Percentiles rank a stretch among this genome's conserved stretches.
Evolutionary conservation across 1,284 basidiomycete genomes (phyloP).

Genomic region (Boletellus sp.): DNA sequence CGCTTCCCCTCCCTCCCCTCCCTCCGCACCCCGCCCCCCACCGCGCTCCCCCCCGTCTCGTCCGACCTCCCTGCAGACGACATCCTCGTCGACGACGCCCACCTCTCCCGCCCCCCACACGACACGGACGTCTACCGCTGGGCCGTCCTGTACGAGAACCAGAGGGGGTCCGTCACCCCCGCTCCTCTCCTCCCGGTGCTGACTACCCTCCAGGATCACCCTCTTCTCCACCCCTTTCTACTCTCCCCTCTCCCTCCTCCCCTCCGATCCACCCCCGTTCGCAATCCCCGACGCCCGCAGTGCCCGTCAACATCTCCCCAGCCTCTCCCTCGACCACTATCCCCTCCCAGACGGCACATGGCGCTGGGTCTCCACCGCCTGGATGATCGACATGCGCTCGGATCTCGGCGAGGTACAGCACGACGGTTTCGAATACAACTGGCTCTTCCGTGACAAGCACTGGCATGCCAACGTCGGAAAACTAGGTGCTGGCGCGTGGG

Average conservation of each 20-base stretch:
- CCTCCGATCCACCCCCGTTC: constrained; percentile 72
- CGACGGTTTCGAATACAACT: constrained; percentile 83
- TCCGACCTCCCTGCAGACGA: constrained; percentile 8
- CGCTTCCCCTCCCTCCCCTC: constrained; percentile 34
- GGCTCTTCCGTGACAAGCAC: constrained; percentile 58
- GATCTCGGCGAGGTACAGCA: constrained; percentile 69
- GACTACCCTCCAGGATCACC: constrained; percentile 48
- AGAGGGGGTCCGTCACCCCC: constrained; percentile 58
- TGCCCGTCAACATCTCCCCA: constrained; percentile 44
- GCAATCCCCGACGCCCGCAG: constrained; percentile 52
- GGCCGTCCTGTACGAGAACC: constrained; percentile 76
- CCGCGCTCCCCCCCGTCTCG: background rate
- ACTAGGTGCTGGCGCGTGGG: constrained; percentile 64
- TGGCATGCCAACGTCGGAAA: constrained; percentile 63
- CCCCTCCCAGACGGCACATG: constrained; percentile 79
- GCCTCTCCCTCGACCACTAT: constrained; percentile 58
- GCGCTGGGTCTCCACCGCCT: constrained; percentile 73
- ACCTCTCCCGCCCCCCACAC: constrained; percentile 30
- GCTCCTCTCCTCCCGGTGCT: constrained; percentile 5
- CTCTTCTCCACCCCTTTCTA: constrained; percentile 73
- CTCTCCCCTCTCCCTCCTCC: constrained; percentile 65
- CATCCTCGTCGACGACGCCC: constrained; percentile 38
- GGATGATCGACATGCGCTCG: constrained; percentile 85
- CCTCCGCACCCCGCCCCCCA: background rate
- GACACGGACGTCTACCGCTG: constrained; percentile 60